A percentile compares a stretch with the other conserved stretches of the same genome.
Conservation (phyloP, 257 asterid genomes). For the Datura wrightii region DNA sequence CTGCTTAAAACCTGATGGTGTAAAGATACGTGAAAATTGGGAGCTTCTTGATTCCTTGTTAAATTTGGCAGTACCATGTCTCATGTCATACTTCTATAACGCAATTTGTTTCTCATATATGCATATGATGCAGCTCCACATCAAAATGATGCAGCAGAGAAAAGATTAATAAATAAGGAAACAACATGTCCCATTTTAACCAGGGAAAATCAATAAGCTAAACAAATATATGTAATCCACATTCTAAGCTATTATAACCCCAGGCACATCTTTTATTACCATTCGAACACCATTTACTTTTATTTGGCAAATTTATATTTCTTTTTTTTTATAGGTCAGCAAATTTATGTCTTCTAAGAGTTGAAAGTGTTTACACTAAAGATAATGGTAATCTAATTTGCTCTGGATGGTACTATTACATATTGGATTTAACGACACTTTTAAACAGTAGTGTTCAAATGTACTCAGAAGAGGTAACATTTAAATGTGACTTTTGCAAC, state of each 20-base stretch:
- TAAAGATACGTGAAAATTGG: not conserved
- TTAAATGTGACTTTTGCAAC: not conserved
- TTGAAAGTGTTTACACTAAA: not conserved
- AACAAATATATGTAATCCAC: not conserved
- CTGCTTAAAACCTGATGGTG: not conserved
- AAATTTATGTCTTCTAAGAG: not conserved
- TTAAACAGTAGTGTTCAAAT: not conserved
- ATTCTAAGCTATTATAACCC: not conserved
- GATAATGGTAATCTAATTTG: not conserved
- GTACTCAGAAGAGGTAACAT: not conserved
- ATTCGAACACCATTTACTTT: not conserved
- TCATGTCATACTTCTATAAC: not conserved
- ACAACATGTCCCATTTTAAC: not conserved
- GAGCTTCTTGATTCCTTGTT: not conserved
- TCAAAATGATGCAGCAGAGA: conserved; percentile 1
- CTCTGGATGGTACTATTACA: not conserved
- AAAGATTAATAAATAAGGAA: not conserved
- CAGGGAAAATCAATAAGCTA: not conserved
- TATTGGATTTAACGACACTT: not conserved
- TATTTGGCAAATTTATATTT: not conserved
- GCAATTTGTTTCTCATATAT: not conserved
- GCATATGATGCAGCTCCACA: not conserved
- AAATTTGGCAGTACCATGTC: not conserved
- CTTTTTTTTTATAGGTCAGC: not conserved
- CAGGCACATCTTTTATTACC: not conserved